Conservation (phyloP, 345 rosid genomes). For the Crucihimalaya himalaica region DNA sequence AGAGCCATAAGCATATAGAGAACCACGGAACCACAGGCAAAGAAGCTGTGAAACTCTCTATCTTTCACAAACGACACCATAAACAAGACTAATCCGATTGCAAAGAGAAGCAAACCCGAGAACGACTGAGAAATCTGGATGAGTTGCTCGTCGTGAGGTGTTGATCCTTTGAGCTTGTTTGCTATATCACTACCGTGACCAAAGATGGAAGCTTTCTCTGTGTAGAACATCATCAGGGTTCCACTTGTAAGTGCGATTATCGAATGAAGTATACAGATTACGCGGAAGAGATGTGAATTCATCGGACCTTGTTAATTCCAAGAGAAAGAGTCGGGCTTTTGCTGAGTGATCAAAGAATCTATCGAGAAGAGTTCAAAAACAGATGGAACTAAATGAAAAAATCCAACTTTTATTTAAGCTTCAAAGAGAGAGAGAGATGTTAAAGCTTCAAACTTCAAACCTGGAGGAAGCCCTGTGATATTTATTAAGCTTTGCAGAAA, state of each 20-base stretch:
- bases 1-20: conserved; percentile 71
- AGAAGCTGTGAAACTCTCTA: conserved; percentile 73
- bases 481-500: conserved; percentile 24
- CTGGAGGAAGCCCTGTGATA: conserved; percentile 6
- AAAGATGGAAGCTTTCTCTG: conserved; percentile 62
- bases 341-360: background rate
- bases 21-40: conserved; percentile 75
- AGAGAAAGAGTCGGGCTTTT: background rate
- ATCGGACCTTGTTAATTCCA: conserved; percentile 25
- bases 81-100: conserved; percentile 67
- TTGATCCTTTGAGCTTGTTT: conserved; percentile 75
- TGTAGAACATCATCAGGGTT: conserved; percentile 77
- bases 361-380: background rate
- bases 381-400: background rate
- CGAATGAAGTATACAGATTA: conserved; percentile 70
- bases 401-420: background rate
- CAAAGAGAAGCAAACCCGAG: conserved; percentile 84
- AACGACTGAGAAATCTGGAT: conserved; percentile 86
- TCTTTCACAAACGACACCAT: conserved; percentile 91
- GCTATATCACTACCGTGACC: conserved; percentile 64
- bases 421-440: background rate
- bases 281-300: conserved; percentile 46
- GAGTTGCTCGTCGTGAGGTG: conserved; percentile 86
- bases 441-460: background rate
- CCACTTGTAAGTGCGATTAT: conserved; percentile 74